A percentile compares a stretch with the other conserved stretches of the same genome.
Evolutionary conservation across 116 monocot species (phyloP).

Genomic region (Cymodocea nodosa): DNA sequence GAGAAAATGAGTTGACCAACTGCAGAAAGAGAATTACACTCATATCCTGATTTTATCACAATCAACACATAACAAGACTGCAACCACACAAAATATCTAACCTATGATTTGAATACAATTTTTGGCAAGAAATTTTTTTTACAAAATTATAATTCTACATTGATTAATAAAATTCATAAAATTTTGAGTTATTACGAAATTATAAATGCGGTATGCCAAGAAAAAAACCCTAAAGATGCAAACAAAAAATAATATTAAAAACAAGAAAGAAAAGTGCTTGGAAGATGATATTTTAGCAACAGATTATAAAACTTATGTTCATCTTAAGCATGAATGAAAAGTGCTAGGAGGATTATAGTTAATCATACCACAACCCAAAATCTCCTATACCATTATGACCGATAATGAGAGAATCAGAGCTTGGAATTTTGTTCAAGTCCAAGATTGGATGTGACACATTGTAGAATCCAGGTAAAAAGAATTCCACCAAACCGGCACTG

Average conservation of each 20-base stretch:
- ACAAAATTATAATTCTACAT: no score
- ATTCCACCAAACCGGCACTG: constrained; percentile 59
- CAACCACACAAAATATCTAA: no score
- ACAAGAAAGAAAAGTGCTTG: not conserved
- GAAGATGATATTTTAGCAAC: not conserved
- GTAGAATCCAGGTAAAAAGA: constrained; percentile 41
- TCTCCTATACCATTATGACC: constrained; percentile 57
- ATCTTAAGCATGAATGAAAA: not conserved
- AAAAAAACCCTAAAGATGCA: not conserved
- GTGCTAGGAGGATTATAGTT: not conserved
- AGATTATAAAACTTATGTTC: no score
- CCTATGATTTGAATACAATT: no score
- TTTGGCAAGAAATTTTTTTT: no score
- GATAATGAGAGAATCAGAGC: constrained; percentile 28
- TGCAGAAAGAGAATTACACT: no score
- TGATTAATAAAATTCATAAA: no score
- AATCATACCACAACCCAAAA: constrained; percentile 74
- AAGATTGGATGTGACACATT: constrained; percentile 19
- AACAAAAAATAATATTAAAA: not conserved
- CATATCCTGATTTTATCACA: no score
- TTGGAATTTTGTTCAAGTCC: constrained; percentile 59
- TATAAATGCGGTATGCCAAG: not conserved
- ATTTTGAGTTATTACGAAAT: no score
- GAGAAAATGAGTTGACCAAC: no score
- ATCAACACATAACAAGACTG: no score